Evolutionary conservation across 106 monocot species (phyloP), one percentile per base, ranked within the genome.

Genomic region (Amphibolis antarctica): DNA sequence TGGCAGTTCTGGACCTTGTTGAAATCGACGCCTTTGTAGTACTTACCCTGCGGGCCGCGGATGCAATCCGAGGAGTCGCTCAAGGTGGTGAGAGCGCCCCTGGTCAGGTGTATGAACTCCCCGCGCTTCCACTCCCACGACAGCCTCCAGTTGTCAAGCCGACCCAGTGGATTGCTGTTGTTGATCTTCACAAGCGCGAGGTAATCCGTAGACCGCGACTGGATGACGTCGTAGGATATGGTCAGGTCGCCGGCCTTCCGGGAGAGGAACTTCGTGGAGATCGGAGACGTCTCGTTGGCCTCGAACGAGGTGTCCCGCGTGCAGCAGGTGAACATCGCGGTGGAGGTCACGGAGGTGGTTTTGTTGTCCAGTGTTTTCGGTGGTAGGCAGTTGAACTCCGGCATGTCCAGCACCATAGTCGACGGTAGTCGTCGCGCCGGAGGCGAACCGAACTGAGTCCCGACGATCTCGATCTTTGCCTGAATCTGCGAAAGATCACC

Each of bases 141-240:
- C 45, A 96, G 80, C 54, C 53, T 72, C 96, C 89, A 96, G 69
- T 82, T 84, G 64, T 96, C 96, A 23, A 94, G 86, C 60, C 89
- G 76, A 55, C 80, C 86, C 15, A 86, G 70, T 17, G 78, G 68
- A 53, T 60, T 73, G 42, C 66, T 51, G 79, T 84, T 94, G n/a
- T 61, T 19, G 13, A 94, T 80, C 19, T 78, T 81, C 20, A 94
- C 86, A 13, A 75, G 75, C 15, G 94, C 89, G 6, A 89, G 66
- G 65, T 94, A 94, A 71, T 69, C 80, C 7, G 82, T 74, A 0
- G 60, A 9, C 66, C 47, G 78, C 9, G 88, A 71, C 74, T 88
- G 92, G 27, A 78, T 57, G 29, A 93, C 78, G 52, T 88, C 93
- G 70, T 88, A 93, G 27, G 76, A 30, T 55, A 93, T 85, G 63